These are phyloP conservation scores for Camelina laxa DNA, from an alignment of 345 rosid species.

Conservation along the genomic window DNA sequence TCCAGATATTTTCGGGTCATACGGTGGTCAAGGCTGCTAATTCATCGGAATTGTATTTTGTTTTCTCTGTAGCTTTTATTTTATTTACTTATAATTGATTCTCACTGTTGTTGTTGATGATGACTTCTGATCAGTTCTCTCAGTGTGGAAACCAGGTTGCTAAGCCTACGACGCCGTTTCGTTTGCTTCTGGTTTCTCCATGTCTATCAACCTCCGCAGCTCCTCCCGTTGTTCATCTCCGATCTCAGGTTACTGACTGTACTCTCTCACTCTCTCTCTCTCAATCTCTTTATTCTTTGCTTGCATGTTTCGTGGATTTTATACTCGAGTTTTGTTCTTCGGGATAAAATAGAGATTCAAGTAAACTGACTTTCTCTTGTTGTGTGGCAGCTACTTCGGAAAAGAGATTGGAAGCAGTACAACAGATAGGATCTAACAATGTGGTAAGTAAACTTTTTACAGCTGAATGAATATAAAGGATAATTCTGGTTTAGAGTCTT, in stretches of 20 bases:
- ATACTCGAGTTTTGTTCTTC: neutral
- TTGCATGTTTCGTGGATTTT: slow-evolving; percentile 16
- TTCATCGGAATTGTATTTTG: slow-evolving; percentile 10
- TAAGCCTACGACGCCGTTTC: slow-evolving; percentile 30
- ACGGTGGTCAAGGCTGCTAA: neutral
- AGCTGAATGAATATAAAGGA: slow-evolving; percentile 1
- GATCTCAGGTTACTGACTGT: slow-evolving; percentile 30
- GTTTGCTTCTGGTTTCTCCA: slow-evolving; percentile 19
- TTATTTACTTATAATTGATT: neutral
- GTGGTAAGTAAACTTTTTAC: slow-evolving; percentile 47
- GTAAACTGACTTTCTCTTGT: slow-evolving; percentile 26
- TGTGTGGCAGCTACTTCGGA: slow-evolving; percentile 45
- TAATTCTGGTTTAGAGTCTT: slow-evolving; percentile 1
- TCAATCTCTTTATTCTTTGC: slow-evolving; percentile 4
- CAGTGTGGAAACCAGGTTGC: slow-evolving; percentile 26
- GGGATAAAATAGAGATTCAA: neutral
- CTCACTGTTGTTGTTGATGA: neutral
- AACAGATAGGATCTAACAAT: slow-evolving; percentile 37
- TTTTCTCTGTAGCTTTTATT: slow-evolving; percentile 12
- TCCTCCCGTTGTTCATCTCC: slow-evolving; percentile 35
- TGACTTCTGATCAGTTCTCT: neutral
- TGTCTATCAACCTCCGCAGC: slow-evolving; percentile 29
- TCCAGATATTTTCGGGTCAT: neutral
- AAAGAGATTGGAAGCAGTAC: slow-evolving; percentile 38
- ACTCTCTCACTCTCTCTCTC: neutral